phyloP scores from a whole-genome alignment of 2,329 filamentous ascomycete species.

The Cercospora beticola region DNA sequence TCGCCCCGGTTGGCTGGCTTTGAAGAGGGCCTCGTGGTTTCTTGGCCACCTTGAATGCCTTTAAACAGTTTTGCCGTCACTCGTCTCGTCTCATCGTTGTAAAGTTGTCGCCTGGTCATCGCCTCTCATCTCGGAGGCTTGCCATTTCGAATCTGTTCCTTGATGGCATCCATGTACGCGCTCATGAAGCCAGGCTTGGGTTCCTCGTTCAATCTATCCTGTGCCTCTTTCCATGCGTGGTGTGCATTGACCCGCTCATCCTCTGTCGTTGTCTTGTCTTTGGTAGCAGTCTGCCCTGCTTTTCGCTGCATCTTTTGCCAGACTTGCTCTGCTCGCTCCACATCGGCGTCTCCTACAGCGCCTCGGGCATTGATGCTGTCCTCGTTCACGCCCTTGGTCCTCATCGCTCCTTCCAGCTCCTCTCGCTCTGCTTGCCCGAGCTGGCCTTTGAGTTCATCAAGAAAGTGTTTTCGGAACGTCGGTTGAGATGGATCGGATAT shows the following conservation, averaged over 20 bases:
- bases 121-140: slow-evolving; percentile 22
- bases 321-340: slow-evolving; percentile 14
- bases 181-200: slow-evolving; percentile 31
- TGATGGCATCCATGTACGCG: slow-evolving; percentile 34
- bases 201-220: slow-evolving; percentile 17
- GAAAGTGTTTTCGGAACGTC: slow-evolving; percentile 52
- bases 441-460: slow-evolving; percentile 50
- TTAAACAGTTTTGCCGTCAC: background rate
- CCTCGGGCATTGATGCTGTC: slow-evolving; percentile 25
- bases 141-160: slow-evolving; percentile 33
- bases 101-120: background rate
- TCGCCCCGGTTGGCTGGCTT: background rate
- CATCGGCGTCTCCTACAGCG: slow-evolving; percentile 1
- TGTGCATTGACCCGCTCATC: slow-evolving; percentile 26
- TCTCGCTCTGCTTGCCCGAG: slow-evolving; percentile 31
- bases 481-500: slow-evolving; percentile 42
- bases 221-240: slow-evolving; percentile 31
- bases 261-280: slow-evolving; percentile 5
- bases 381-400: slow-evolving; percentile 22
- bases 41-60: background rate
- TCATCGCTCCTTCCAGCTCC: slow-evolving; percentile 20
- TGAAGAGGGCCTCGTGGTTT: background rate
- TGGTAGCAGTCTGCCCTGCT: slow-evolving; percentile 12
- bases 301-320: slow-evolving; percentile 17
- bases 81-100: background rate